Percentiles rank a stretch among this genome's conserved stretches.
These are phyloP conservation scores for Exserohilum rostratum DNA, from an alignment of 2,329 filamentous ascomycete genomes.

Conservation along the genomic window DNA sequence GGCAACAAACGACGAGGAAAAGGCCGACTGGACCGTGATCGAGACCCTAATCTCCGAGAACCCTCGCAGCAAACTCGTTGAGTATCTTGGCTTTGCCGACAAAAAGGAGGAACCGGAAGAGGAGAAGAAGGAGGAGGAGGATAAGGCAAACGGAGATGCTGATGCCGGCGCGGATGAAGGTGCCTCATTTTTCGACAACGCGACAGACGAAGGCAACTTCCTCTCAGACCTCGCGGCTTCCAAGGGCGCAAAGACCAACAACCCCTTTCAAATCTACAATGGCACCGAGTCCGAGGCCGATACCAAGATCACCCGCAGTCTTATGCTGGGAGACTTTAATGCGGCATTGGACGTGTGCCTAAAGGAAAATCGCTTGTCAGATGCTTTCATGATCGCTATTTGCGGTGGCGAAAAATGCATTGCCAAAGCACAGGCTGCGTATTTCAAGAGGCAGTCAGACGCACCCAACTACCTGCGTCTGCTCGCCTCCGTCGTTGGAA, in stretches of 20 bases:
- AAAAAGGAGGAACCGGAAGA: conserved; percentile 48
- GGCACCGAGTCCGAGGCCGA: conserved; percentile 85
- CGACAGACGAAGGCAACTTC: conserved; percentile 77
- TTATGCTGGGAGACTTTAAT: conserved; percentile 90
- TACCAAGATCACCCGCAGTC: conserved; percentile 81
- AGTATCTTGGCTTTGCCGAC: conserved; percentile 86
- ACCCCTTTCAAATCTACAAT: conserved; percentile 88
- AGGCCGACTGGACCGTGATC: conserved; percentile 94
- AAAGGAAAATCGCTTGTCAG: conserved; percentile 86
- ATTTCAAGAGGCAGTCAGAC: conserved; percentile 80
- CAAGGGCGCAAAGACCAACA: conserved; percentile 90
- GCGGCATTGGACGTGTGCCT: conserved; percentile 88
- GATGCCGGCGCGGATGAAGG: conserved; percentile 45
- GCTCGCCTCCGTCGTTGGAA: conserved; percentile 87
- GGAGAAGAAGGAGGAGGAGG: conserved; percentile 33
- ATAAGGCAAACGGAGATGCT: conserved; percentile 53
- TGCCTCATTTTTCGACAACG: conserved; percentile 81
- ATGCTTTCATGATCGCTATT: conserved; percentile 97
- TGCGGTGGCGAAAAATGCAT: conserved; percentile 92
- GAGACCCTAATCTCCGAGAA: conserved; percentile 84
- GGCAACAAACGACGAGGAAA: conserved; percentile 86
- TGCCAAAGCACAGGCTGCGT: conserved; percentile 90
- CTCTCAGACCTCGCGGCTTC: conserved; percentile 82
- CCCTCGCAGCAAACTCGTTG: conserved; percentile 82
- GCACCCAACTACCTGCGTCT: conserved; percentile 91